phyloP scores from a whole-genome alignment of 176 grass and related monocot genomes.

The Ampelocalamus luodianensis region DNA sequence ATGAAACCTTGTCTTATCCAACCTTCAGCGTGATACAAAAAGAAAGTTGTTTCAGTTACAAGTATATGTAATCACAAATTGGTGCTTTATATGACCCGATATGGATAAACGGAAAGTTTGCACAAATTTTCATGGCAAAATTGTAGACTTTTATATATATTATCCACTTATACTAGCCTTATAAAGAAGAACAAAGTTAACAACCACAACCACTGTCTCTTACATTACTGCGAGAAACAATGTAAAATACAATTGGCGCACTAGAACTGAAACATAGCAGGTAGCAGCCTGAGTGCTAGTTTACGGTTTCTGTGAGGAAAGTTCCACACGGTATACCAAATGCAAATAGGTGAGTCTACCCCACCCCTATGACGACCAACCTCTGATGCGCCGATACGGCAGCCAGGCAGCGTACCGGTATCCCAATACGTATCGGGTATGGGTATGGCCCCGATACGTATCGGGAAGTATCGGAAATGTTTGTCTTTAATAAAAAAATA shows the following conservation, averaged over 20 bases:
- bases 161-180: not conserved
- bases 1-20: slow-evolving; percentile 96
- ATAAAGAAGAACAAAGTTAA: not conserved
- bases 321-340: slow-evolving; percentile 8
- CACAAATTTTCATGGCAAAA: not conserved
- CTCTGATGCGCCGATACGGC: too few species aligned
- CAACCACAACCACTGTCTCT: not conserved
- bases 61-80: not conserved
- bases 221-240: not conserved
- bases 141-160: not conserved
- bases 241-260: not conserved
- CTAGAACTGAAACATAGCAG: slow-evolving; percentile 8
- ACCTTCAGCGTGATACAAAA: slow-evolving; percentile 50
- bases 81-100: not conserved
- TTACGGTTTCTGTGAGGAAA: not conserved
- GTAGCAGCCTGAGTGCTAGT: not conserved
- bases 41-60: slow-evolving; percentile 15
- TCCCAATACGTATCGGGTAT: too few species aligned
- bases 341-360: not conserved
- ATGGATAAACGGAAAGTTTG: not conserved
- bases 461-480: too few species aligned
- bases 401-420: too few species aligned
- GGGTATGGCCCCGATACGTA: too few species aligned
- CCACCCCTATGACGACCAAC: not conserved
- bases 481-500: too few species aligned